A percentile compares a stretch with the other conserved stretches of the same genome.
phyloP scores from a whole-genome alignment of 148 eudicot species.

The Linanthus parryae region DNA sequence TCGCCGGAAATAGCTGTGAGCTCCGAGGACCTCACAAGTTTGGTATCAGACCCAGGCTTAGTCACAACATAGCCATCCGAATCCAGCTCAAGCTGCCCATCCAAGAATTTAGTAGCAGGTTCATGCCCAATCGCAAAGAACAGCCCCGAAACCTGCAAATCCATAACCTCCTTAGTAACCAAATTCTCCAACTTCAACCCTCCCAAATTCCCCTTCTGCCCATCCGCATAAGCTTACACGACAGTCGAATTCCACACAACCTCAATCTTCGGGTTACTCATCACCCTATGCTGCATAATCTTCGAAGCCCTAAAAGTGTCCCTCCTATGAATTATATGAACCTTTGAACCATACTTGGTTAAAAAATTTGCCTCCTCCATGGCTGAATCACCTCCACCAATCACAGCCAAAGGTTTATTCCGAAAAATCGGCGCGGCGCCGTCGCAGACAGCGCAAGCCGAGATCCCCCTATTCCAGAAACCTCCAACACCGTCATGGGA shows the following conservation, averaged over 20 bases:
- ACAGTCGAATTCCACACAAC: constrained; percentile 75
- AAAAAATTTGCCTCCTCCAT: constrained; percentile 62
- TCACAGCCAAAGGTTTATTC: constrained; percentile 46
- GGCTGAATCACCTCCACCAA: constrained; percentile 66
- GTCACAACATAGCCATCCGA: constrained; percentile 73
- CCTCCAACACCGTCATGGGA: constrained; percentile 29
- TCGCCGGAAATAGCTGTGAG: no score
- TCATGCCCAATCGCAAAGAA: constrained; percentile 93
- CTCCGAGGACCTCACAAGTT: no score
- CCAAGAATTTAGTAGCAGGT: constrained; percentile 82
- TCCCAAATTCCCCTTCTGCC: constrained; percentile 30
- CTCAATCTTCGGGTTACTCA: constrained; percentile 64
- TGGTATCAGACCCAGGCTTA: constrained; percentile 53
- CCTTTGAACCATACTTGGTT: constrained; percentile 62
- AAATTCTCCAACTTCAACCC: constrained; percentile 75
- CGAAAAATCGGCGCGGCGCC: constrained; percentile 55
- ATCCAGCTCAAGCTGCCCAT: constrained; percentile 65
- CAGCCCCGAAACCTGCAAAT: constrained; percentile 64
- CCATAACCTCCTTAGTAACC: constrained; percentile 51
- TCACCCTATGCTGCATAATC: constrained; percentile 72
- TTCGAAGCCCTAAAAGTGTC: constrained; percentile 72
- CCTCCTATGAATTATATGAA: constrained; percentile 70
- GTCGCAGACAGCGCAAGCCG: constrained; percentile 64
- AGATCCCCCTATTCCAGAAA: constrained; percentile 67
- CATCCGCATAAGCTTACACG: constrained; percentile 64